Evolutionary conservation across 1,284 basidiomycete species (phyloP), one percentile per base, ranked within the genome.

Genomic region (Cutaneotrichosporon arboriforme): DNA sequence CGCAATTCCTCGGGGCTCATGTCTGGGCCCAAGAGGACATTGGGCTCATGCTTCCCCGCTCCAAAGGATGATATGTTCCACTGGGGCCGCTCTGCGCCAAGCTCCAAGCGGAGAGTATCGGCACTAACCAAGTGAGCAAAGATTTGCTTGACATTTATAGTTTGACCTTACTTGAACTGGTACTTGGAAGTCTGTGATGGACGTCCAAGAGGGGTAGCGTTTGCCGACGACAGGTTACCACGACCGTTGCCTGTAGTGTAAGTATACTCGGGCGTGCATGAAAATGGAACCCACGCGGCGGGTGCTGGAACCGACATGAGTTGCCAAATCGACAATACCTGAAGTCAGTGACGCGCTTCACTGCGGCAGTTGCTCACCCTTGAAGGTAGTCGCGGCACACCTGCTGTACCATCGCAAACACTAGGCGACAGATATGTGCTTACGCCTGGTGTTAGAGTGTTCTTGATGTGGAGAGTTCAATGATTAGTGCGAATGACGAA

Each of bases 61-160:
- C 81, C 90, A 68, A 87, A 96, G 0, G 82, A 85, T 0, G 88
- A 85, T 0, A 93, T 75, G n/a, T 85, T 84, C 86, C 88, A 97
- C 8, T 81, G 51, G 0, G 91, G 92, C 63, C 62, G 62, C 43
- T 74, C 72, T 2, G 59, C 55, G 7, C 50, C 38, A 1, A 75
- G 63, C 39, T 75, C 73, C 17, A 51, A 40, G 18, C 58, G 50
- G 38, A 75, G 51, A 2, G 62, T 64, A 15, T 69, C 66, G 14
- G 67, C 65, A 36, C 71, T 73, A 22, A 26, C 2, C 7, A 10
- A 31, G 44, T 57, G 17, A 53, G 51, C 10, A 15, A 12, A 15
- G n/a, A 38, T 37, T 12, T 4, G 18, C 15, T 37, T 7, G 13
- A n/a, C 14, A n/a, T 8, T 9, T 13, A n/a, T 8, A 41, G 12